Base-by-base conservation (phyloP, 2,329 filamentous ascomycete species). In the Colletotrichum lindemuthianum region DNA sequence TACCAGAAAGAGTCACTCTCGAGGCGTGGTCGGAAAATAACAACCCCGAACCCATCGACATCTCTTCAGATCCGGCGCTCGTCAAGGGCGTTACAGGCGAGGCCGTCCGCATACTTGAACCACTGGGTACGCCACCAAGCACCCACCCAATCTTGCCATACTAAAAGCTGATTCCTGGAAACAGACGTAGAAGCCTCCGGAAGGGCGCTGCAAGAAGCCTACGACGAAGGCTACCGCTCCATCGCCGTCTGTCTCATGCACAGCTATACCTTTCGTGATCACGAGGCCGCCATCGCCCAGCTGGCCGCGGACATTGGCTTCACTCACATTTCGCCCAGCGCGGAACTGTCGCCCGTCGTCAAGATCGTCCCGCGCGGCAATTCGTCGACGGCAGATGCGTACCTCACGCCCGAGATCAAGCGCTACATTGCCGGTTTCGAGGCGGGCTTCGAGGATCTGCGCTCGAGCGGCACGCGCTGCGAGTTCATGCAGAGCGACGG, bases 361-460 rank as follows among this genome's bases (percentile, higher is more conserved):
- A 93, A 94, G 77, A 81, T 94, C 24, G 88, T 93, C 0, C 88
- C 91, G 12, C 81, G 92, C 68, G 90, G 90, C 2, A 93, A 90
- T 1, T 93, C 90, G 15, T 90, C 91, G 1, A 92, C 90, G 68
- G 91, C 90, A 7, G 91, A 93, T 75, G 91, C 91, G 7, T 95
- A 94, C 72, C 82, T 94, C 11, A 93, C 91, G 0, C 91, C 92
- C 0, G 75, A 87, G 1, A 92, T 92, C 67, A 85, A 87, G 67
- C 89, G 89, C 71, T 92, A 92, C 70, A 90, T 92, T 59, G 81
- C 71, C 1, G 76, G 76, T 2, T 78, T 81, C 37, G 70, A 75
- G 16, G 73, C 73, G 1, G 77, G 72, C 44, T 78, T 71, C 57
- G 73, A 86, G 68, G 88, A 88, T n/a, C 86, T 87, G 0, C 78